phyloP scores from a whole-genome alignment of 345 rosid genomes.

The Euclidium syriacum region DNA sequence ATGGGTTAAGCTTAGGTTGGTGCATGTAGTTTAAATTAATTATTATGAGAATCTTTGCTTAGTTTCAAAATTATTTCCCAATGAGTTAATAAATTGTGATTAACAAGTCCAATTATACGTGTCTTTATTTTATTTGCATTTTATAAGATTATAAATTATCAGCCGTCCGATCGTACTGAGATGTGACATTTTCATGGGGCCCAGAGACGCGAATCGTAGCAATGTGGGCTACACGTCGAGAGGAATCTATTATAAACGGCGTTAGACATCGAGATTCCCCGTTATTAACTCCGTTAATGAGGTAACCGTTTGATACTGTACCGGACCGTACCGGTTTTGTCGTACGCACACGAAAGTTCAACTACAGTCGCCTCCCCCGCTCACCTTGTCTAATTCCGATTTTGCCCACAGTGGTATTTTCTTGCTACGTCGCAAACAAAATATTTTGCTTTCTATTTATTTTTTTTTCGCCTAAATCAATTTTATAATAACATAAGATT shows the following conservation, averaged over 20 bases:
- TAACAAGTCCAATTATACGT: conserved; percentile 16
- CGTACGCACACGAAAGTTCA: conserved; percentile 8
- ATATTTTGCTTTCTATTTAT: neutral
- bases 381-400: neutral
- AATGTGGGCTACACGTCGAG: conserved; percentile 29
- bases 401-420: conserved; percentile 2
- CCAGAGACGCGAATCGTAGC: conserved; percentile 21
- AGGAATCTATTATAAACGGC: conserved; percentile 21
- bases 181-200: conserved; percentile 10
- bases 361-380: neutral
- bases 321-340: conserved; percentile 33
- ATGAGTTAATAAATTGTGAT: neutral
- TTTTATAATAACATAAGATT: too few relatives aligned
- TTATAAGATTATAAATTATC: neutral
- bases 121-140: neutral
- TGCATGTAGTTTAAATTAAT: conserved; percentile 8
- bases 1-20: conserved; percentile 23
- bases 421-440: neutral
- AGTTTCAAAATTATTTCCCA: neutral
- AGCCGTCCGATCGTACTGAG: conserved; percentile 24
- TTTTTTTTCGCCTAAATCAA: too few relatives aligned
- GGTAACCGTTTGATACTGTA: conserved; percentile 9
- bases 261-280: conserved; percentile 24
- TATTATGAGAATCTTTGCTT: conserved; percentile 23
- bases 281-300: conserved; percentile 19